phyloP scores from a whole-genome alignment of 257 asterid species.

The Solanum pimpinellifolium region DNA sequence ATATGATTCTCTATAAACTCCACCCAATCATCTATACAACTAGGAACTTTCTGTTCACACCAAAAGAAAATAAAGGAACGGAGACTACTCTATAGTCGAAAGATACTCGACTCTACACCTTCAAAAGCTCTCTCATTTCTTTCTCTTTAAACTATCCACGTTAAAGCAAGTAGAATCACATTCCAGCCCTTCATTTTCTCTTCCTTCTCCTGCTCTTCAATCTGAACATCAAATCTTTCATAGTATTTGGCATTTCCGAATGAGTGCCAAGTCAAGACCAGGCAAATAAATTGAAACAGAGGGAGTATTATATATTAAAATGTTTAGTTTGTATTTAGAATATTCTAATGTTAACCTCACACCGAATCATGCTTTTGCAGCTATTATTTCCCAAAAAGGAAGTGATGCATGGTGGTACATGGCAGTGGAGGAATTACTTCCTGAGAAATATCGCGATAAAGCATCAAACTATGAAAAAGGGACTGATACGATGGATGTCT shows the following conservation, averaged over 20 bases:
- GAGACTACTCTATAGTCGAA: background rate
- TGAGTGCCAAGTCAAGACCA: background rate
- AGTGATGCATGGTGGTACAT: constrained; percentile 99
- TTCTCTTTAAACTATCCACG: background rate
- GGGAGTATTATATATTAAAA: background rate
- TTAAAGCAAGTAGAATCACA: background rate
- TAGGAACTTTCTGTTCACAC: background rate
- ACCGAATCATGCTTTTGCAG: constrained; percentile 29
- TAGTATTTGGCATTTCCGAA: background rate
- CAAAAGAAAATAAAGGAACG: background rate
- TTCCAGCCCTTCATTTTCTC: background rate
- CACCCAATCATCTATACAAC: background rate
- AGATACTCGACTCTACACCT: background rate
- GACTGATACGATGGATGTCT: constrained; percentile 96
- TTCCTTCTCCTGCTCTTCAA: background rate
- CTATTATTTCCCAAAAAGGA: constrained; percentile 83
- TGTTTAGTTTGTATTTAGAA: background rate
- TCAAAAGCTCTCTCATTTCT: background rate
- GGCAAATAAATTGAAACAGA: background rate
- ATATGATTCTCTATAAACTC: background rate
- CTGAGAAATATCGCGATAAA: constrained; percentile 63
- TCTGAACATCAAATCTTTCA: background rate
- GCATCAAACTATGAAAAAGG: constrained; percentile 75
- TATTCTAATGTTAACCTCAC: background rate
- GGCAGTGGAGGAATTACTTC: constrained; percentile 90